Conservation (phyloP, 257 asterid genomes). For the Capsicum rhomboideum region DNA sequence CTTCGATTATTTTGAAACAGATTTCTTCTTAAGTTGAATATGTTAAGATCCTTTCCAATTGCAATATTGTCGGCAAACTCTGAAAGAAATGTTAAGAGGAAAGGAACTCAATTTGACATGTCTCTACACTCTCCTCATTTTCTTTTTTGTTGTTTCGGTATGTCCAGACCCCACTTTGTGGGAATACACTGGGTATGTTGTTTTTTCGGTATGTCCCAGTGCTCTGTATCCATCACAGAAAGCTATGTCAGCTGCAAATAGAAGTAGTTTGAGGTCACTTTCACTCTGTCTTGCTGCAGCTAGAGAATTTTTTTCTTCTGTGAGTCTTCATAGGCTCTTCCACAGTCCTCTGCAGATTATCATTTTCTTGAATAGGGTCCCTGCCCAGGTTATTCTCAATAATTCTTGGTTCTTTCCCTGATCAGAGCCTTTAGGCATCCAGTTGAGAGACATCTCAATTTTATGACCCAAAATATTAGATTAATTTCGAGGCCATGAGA, state of each 20-base stretch:
- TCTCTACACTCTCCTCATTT: neutral
- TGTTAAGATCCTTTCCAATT: neutral
- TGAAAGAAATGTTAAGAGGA: neutral
- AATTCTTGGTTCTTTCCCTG: neutral
- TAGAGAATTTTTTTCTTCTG: neutral
- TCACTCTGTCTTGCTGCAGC: neutral
- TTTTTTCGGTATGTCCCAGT: no score
- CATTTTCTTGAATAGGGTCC: neutral
- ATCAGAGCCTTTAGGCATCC: neutral
- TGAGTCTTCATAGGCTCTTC: neutral
- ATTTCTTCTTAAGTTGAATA: neutral
- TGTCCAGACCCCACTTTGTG: no score
- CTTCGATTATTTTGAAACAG: neutral
- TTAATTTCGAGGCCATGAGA: neutral
- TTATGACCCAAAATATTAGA: neutral
- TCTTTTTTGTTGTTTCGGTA: neutral
- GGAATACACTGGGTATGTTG: no score
- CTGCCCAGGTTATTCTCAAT: neutral
- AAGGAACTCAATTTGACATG: neutral
- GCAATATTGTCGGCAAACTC: neutral
- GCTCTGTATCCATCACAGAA: neutral
- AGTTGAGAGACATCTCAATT: neutral
- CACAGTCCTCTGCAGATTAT: neutral
- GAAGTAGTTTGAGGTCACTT: neutral
- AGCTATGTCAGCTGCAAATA: neutral